These are phyloP conservation scores for Backusella morwellensis DNA, from an alignment of 192 early-diverging fungal genomes.

Conservation along the genomic window DNA sequence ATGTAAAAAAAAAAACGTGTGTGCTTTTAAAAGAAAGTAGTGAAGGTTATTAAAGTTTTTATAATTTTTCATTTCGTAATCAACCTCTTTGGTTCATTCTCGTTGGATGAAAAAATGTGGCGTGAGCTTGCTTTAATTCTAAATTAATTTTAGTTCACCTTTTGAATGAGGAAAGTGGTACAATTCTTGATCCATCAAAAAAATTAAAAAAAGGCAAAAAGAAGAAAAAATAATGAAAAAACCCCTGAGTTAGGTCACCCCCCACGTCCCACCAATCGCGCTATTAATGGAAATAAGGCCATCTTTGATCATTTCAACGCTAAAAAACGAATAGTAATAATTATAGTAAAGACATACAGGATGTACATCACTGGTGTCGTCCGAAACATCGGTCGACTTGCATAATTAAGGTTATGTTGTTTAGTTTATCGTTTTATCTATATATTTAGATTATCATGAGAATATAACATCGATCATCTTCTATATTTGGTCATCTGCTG, in stretches of 20 bases:
- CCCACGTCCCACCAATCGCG: neutral
- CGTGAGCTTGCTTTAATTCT: constrained; percentile 14
- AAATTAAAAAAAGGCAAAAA: constrained; percentile 4
- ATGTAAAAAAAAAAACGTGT: neutral
- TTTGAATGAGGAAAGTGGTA: neutral
- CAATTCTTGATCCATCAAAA: constrained; percentile 6
- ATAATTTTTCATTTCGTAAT: constrained; percentile 5
- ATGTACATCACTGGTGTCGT: neutral
- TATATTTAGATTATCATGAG: neutral
- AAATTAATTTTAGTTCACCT: neutral
- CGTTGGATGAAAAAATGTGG: constrained; percentile 17
- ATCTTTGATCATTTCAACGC: neutral
- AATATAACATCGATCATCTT: neutral
- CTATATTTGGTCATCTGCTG: neutral
- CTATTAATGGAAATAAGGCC: neutral
- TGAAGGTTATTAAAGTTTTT: neutral
- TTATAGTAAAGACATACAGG: neutral
- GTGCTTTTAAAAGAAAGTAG: neutral
- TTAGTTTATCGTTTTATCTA: neutral
- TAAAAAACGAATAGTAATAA: neutral
- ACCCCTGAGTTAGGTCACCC: neutral
- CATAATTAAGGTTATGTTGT: neutral
- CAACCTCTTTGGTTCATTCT: neutral
- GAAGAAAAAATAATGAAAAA: neutral
- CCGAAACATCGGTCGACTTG: neutral